phyloP scores from a whole-genome alignment of 441 rosid genomes.

The Gossypium lobatum region DNA sequence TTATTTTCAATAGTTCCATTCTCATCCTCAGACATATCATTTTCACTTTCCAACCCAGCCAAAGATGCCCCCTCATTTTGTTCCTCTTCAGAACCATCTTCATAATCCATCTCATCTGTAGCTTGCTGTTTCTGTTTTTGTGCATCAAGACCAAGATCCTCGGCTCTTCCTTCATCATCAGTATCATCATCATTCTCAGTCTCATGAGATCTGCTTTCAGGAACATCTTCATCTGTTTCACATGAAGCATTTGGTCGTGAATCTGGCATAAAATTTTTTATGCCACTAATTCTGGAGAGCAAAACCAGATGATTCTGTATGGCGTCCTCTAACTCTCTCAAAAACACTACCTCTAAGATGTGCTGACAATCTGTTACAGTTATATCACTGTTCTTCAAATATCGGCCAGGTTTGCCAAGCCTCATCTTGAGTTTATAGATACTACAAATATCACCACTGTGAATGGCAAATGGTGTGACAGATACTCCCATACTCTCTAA shows the following conservation, averaged over 20 bases:
- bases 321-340: conserved; percentile 90
- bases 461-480: conserved; percentile 47
- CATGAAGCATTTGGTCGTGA: conserved; percentile 34
- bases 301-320: conserved; percentile 62
- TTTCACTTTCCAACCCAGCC: conserved; percentile 51
- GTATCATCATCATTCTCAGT: conserved; percentile 37
- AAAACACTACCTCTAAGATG: conserved; percentile 42
- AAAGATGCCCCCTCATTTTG: conserved; percentile 33
- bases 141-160: conserved; percentile 89
- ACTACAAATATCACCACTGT: conserved; percentile 39
- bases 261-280: conserved; percentile 36
- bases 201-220: conserved; percentile 29
- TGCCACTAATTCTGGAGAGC: conserved; percentile 75
- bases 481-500: conserved; percentile 67
- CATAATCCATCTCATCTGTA: conserved; percentile 81
- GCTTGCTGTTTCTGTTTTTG: conserved; percentile 53
- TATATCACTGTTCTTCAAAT: conserved; percentile 42
- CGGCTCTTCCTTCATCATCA: conserved; percentile 48
- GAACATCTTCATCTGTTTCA: conserved; percentile 47
- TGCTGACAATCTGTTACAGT: conserved; percentile 60
- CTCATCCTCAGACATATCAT: conserved; percentile 44
- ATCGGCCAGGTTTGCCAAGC: conserved; percentile 55
- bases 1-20: conserved; percentile 34
- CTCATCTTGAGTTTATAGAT: conserved; percentile 81
- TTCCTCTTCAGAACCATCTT: conserved; percentile 58